phyloP scores from a whole-genome alignment of 768 basidiomycete genomes.

The Leccinellum luteum region DNA sequence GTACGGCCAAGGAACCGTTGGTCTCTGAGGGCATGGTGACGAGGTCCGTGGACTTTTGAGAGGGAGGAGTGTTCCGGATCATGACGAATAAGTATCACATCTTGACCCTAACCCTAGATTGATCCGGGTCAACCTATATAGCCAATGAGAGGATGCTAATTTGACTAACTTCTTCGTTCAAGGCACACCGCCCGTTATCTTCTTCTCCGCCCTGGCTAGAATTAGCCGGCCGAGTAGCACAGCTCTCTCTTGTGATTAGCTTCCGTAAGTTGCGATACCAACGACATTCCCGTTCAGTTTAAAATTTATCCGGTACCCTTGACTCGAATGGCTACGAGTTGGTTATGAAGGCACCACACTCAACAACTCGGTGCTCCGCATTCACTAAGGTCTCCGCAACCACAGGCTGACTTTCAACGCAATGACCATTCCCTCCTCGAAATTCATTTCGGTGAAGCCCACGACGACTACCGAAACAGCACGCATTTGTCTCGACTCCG shows the following conservation, averaged over 20 bases:
- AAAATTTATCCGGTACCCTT: not conserved
- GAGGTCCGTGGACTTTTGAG: not conserved
- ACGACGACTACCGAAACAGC: not conserved
- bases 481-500: not conserved
- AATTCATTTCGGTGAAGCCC: too few relatives aligned
- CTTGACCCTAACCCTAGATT: constrained; percentile 14
- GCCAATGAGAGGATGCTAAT: constrained; percentile 15
- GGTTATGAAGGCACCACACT: not conserved
- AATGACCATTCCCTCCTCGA: not conserved
- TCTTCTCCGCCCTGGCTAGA: not conserved
- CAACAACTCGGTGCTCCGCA: not conserved
- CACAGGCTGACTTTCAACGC: not conserved
- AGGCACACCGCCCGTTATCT: not conserved
- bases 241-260: not conserved
- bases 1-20: constrained; percentile 12
- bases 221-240: not conserved
- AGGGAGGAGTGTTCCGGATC: not conserved
- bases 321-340: not conserved
- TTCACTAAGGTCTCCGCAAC: not conserved
- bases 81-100: not conserved
- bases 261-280: not conserved
- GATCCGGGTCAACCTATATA: not conserved
- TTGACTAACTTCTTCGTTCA: constrained; percentile 6
- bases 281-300: not conserved
- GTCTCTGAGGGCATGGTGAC: constrained; percentile 19